phyloP scores from a whole-genome alignment of 2,329 filamentous ascomycete genomes.

The Colletotrichum trifolii region DNA sequence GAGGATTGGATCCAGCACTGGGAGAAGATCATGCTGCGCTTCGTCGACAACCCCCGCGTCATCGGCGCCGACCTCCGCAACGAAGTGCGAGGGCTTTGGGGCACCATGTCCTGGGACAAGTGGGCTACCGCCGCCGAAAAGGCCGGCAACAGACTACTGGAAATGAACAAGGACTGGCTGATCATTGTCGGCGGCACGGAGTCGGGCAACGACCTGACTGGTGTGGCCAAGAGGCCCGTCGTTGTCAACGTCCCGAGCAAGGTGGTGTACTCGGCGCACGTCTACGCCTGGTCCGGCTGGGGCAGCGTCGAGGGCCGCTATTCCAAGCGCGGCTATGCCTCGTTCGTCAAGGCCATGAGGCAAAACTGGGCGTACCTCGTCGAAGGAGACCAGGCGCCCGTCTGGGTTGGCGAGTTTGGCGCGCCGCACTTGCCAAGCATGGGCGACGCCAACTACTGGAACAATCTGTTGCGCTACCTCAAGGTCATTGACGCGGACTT shows the following conservation, averaged over 20 bases:
- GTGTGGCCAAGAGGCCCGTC: conserved; percentile 66
- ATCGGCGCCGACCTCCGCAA: conserved; percentile 76
- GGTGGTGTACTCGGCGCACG: conserved; percentile 75
- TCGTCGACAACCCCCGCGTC: conserved; percentile 69
- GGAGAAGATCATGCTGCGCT: conserved; percentile 71
- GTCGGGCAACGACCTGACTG: conserved; percentile 73
- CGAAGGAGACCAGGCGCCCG: conserved; percentile 65
- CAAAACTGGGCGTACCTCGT: conserved; percentile 75
- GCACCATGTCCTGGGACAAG: conserved; percentile 73
- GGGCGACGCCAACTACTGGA: conserved; percentile 74
- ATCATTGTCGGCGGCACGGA: conserved; percentile 76
- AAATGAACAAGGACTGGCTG: conserved; percentile 71
- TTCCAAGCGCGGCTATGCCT: conserved; percentile 68
- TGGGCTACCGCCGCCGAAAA: conserved; percentile 74
- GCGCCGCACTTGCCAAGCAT: conserved; percentile 63
- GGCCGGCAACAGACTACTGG: conserved; percentile 69
- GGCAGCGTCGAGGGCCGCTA: conserved; percentile 70
- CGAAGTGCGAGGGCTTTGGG: conserved; percentile 76
- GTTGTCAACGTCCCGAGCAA: conserved; percentile 63
- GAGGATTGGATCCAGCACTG: conserved; percentile 75
- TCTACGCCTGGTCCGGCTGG: conserved; percentile 79
- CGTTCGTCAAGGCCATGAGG: conserved; percentile 72
- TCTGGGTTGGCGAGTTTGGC: conserved; percentile 77
- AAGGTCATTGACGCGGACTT: conserved; percentile 70
- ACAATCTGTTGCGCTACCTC: conserved; percentile 69